phyloP scores from a whole-genome alignment of 345 rosid genomes.

The Cochlearia excelsa region DNA sequence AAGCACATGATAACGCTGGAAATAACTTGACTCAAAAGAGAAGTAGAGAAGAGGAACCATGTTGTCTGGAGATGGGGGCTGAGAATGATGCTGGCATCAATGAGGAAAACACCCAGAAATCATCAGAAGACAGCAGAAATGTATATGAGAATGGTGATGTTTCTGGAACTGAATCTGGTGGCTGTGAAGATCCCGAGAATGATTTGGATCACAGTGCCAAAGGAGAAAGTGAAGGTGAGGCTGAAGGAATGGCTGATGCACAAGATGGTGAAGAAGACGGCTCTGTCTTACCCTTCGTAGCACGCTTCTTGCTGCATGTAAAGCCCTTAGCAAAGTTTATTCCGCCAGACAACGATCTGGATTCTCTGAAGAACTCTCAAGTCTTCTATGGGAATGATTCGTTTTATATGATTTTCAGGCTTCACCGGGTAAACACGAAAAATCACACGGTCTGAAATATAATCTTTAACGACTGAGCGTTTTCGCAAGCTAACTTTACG shows the following conservation, averaged over 20 bases:
- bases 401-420: constrained; percentile 86
- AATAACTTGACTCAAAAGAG: constrained; percentile 49
- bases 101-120: constrained; percentile 80
- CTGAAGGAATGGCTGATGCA: constrained; percentile 55
- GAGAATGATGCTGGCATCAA: constrained; percentile 60
- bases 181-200: constrained; percentile 74
- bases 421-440: constrained; percentile 67
- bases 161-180: constrained; percentile 84
- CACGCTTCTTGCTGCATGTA: constrained; percentile 56
- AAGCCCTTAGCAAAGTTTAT: constrained; percentile 90
- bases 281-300: constrained; percentile 58
- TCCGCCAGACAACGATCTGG: constrained; percentile 42
- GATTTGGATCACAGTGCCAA: constrained; percentile 66
- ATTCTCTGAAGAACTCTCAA: constrained; percentile 46
- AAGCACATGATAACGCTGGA: constrained; percentile 51
- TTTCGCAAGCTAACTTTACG: constrained; percentile 1
- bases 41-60: constrained; percentile 32
- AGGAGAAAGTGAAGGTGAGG: constrained; percentile 96
- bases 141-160: constrained; percentile 88
- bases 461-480: background rate
- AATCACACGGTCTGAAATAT: no score
- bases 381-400: constrained; percentile 96
- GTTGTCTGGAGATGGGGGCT: no score
- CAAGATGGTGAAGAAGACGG: constrained; percentile 77
- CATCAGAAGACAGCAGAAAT: constrained; percentile 84